Conservation (phyloP, 305 asterid genomes). For the Solanum hybrid region DNA sequence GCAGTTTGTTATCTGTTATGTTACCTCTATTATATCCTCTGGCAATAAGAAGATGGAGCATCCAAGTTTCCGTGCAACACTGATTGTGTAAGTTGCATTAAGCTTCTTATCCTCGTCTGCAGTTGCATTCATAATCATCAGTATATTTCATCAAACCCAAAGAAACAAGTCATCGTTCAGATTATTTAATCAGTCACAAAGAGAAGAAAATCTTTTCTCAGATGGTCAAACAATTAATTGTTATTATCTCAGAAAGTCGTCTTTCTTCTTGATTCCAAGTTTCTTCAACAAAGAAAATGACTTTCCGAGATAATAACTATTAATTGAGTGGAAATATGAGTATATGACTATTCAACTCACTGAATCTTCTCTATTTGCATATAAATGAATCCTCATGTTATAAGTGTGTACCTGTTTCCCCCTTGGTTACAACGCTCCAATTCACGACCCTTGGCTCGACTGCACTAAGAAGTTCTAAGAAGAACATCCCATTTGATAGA, state of each 20-base stretch:
- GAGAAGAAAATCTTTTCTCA: neutral
- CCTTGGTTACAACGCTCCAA: constrained; percentile 91
- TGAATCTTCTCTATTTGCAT: neutral
- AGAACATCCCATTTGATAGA: constrained; percentile 71
- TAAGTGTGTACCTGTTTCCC: constrained; percentile 51
- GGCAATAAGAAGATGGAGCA: constrained; percentile 88
- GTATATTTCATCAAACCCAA: neutral
- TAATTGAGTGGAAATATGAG: neutral
- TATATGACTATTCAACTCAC: neutral
- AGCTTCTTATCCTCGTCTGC: constrained; percentile 89
- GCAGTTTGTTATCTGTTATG: neutral
- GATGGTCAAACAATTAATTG: neutral
- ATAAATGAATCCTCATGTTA: neutral
- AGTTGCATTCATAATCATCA: constrained; percentile 10
- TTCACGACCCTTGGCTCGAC: constrained; percentile 94
- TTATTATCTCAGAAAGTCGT: neutral
- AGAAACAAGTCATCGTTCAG: neutral
- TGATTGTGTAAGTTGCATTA: constrained; percentile 79
- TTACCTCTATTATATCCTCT: constrained; percentile 88
- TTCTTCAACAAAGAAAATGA: neutral
- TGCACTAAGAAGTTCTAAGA: constrained; percentile 68
- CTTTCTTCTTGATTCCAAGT: neutral
- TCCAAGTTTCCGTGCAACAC: constrained; percentile 93
- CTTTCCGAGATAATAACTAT: neutral
- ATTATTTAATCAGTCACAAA: neutral